Conservation (phyloP, 2,329 filamentous ascomycete species). For the Fusarium redolens region DNA sequence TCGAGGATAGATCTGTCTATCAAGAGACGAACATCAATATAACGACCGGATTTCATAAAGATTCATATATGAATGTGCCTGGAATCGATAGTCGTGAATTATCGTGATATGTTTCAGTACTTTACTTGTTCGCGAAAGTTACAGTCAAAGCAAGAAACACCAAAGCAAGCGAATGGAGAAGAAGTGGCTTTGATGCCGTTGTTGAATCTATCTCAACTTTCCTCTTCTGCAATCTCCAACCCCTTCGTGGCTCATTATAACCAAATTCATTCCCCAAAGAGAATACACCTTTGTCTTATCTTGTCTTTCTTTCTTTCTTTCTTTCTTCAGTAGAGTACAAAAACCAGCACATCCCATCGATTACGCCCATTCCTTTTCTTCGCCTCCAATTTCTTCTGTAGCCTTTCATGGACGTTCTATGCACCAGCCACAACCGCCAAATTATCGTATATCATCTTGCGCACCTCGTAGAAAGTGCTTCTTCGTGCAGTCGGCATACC, state of each 20-base stretch:
- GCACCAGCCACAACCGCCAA: slow-evolving; percentile 88
- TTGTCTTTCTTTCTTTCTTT: not conserved
- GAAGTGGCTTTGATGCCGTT: slow-evolving; percentile 1
- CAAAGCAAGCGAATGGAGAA: not conserved
- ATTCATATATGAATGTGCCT: not conserved
- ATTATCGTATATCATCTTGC: slow-evolving; percentile 91
- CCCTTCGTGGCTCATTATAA: slow-evolving; percentile 1
- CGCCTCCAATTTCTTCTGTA: not conserved
- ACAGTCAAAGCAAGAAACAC: not conserved
- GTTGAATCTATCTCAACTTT: slow-evolving; percentile 16
- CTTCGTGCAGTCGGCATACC: slow-evolving; percentile 58
- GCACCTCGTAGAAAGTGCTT: slow-evolving; percentile 86
- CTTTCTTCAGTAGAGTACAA: slow-evolving; percentile 14
- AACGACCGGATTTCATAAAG: not conserved
- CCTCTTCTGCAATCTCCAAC: not conserved
- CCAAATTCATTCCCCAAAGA: slow-evolving; percentile 15
- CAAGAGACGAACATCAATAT: not conserved
- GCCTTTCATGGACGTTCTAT: slow-evolving; percentile 46
- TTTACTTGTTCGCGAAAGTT: not conserved
- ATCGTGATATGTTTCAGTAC: not conserved
- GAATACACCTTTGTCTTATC: slow-evolving; percentile 23
- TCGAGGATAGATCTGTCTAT: not conserved
- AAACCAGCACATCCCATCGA: slow-evolving; percentile 27
- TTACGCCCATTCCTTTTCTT: slow-evolving; percentile 5
- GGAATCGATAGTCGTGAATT: not conserved